Base-by-base conservation (phyloP, 306 rosid species). In the Spatholobus suberectus region DNA sequence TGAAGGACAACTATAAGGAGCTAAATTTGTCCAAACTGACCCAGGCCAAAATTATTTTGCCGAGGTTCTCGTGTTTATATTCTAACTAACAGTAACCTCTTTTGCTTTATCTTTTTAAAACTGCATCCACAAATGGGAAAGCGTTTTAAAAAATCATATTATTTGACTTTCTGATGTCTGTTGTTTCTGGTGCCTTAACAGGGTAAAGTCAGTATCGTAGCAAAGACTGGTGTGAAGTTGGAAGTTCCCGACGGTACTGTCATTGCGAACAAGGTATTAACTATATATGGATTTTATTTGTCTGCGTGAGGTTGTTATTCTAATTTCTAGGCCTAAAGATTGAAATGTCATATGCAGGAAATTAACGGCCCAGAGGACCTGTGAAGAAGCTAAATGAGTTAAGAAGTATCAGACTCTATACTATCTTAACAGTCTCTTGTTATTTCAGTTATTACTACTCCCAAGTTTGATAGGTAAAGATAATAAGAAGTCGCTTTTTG, bases 341-440 rank as follows among this genome's bases (percentile, higher is more conserved):
- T n/a, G 26, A 76, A 47, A 65, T 77, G 67, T 34, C 17, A 8
- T 78, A 52, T 57, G 61, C 92, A 95, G 98, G 89, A 90, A 77
- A 89, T 95, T 78, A 89, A 86, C 24, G 94, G 92, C 37, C 91
- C 91, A 1, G 95, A 87, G 89, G 98, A 95, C 77, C 70, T 95
- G 26, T 90, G 82, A 89, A 73, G 72, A 55, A 58, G 84, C 71
- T 74, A 38, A 20, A 59, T 12, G 67, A 51, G 67, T 71, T 27
- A 55, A 46, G 41, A 59, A 61, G 81, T 38, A 40, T 46, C 27
- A 18, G 87, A 38, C 80, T 32, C 57, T 49, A 29, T 78, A 32
- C 70, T 40, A 14, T 75, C 32, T 72, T 35, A 71, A 59, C 54
- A 75, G 70, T 63, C 47, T 17, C 8, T 27, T 38, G 68, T 54